Evolutionary conservation across 176 grass and related monocot species (phyloP).

Genomic region (Stipa capillata): DNA sequence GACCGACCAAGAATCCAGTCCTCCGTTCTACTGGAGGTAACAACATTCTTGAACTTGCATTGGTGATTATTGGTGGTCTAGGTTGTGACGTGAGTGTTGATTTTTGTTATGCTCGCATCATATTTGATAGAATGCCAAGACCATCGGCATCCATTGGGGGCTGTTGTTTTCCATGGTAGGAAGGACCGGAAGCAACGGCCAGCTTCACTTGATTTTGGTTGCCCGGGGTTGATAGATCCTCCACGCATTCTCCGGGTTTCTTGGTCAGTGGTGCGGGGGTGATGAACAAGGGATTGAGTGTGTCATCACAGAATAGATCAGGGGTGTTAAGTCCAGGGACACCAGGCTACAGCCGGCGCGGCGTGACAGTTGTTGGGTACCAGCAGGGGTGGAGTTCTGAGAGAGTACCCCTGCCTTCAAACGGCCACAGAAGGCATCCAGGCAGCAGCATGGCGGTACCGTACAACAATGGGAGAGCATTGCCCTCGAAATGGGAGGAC

Average conservation of each 20-base stretch:
- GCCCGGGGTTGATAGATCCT: constrained; percentile 26
- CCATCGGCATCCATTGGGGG: background rate
- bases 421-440: constrained; percentile 20
- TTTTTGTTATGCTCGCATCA: background rate
- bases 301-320: constrained; percentile 6
- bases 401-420: too few species aligned
- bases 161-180: constrained; percentile 21
- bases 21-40: constrained; percentile 7
- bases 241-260: constrained; percentile 29
- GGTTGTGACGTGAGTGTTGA: background rate
- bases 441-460: constrained; percentile 24
- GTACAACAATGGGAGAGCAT: constrained; percentile 43
- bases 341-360: constrained; percentile 17
- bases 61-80: background rate
- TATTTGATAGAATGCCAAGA: constrained; percentile 60
- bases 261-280: background rate
- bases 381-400: constrained; percentile 66
- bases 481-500: constrained; percentile 97
- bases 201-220: constrained; percentile 46
- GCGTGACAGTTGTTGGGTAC: background rate
- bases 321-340: constrained; percentile 58
- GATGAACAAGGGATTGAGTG: constrained; percentile 46
- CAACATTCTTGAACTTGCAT: background rate
- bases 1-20: background rate
- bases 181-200: constrained; percentile 35